Base-by-base conservation (phyloP, 2,329 filamentous ascomycete species). In the Mariannaea sp. region DNA sequence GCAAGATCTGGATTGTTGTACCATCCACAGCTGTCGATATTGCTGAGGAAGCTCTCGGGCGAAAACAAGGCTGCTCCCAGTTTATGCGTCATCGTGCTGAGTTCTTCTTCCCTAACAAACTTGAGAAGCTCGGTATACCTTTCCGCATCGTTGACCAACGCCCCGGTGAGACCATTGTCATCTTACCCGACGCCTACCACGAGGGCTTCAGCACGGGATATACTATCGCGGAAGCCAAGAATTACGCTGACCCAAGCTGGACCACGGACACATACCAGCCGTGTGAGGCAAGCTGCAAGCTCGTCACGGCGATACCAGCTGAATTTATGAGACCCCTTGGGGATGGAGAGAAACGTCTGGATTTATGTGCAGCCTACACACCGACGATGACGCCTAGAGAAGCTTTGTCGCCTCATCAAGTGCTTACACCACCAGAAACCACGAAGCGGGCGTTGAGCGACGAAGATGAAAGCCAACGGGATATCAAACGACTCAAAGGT, bases 161-260 rank as follows among this genome's bases (percentile, higher is more conserved):
- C 1, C 70, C 72, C 5, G 72, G 71, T 6, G 72, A 74, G 59
- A 74, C 72, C 7, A 71, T 74, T 30, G 72, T 74, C 30, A 71
- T 74, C 38, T 57, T 74, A 7, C 72, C 72, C 1, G 72, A 74
- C 47, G 72, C 72, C 4, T 74, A 74, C 42, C 72, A 74, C 48
- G 70, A 74, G 53, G 72, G 72, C 2, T 74, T 74, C 53, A 74
- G 72, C 59, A 73, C 71, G n/a, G 72, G 72, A 0, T 74, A 74
- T 47, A 74, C 71, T 30, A 68, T 74, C 39, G 72, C 72, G 3
- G 72, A 74, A 50, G 72, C 72, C 30, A 74, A 73, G 53, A 74
- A 74, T 43, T 74, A 74, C 43, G 72, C 72, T 16, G 72, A 73
- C 29, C 55, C 58, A 9, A 60, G 58, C n/a, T 74, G 72, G 72